Base-by-base conservation (phyloP, 495 filamentous ascomycete genomes). In the Neurospora sp. region DNA sequence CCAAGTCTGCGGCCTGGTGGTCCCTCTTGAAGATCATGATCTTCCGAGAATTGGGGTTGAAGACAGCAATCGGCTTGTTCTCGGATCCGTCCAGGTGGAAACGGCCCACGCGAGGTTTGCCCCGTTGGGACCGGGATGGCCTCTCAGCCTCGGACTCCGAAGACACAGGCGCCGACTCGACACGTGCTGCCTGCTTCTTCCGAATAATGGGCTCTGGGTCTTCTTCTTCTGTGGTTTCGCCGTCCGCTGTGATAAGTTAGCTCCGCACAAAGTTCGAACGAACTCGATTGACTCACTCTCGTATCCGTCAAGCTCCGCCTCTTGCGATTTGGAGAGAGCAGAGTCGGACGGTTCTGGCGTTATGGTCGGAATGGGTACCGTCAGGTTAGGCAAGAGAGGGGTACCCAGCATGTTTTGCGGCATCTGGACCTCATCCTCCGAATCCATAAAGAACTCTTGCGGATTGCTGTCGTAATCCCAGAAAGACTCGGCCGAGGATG, bases 221-320 rank as follows among this genome's bases (percentile, higher is more conserved):
- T 71, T 94, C 92, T 83, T 95, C 93, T 77, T 95, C 93, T 76
- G 92, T 95, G 43, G 93, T 94, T 75, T 94, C 92, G 71, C 92
- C 92, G 83, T 94, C 93, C 79, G 91, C 92, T 94, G 82, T 76
- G 71, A 71, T 19, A 43, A 43, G 80, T 93, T 88, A 93, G 92
- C 82, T 88, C 76, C 73, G 72, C 43, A 40, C 71, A 72, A 69
- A 73, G 73, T 69, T 76, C 74, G 78, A 75, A 13, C 4, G 31
- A 31, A 40, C 81, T 80, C 83, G 69, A 40, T 72, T 71, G 74
- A 89, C 89, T 84, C 79, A 94, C 92, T 90, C 83, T 94, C 92
- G 81, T 94, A 94, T 72, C 92, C 92, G 81, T 92, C 93, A 36
- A 89, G 90, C 71, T 80, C 83, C 43, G 84, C 81, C 59, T 78